Evolutionary conservation across 1,139 yeast genomes (phyloP), one percentile per base, ranked within the genome.

Genomic region (Geotrichum carabidarum): DNA sequence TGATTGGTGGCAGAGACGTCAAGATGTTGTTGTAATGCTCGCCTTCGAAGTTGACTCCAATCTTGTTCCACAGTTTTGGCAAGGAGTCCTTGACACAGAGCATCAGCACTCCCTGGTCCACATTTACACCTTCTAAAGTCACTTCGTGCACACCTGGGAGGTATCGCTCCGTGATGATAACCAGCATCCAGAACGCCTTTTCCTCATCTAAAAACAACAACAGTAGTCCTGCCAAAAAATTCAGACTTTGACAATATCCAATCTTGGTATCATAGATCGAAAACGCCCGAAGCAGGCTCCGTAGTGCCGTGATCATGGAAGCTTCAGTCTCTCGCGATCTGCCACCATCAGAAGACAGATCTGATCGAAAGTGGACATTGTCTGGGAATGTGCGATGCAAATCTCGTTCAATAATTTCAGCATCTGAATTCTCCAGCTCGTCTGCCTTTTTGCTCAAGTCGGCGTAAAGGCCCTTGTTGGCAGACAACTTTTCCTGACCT

Each of bases 101-200:
- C 88, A 93, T 85, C 53, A 93, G 72, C 1, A 93, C 96, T 8
- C 98, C 99, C 68, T 93, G 99, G 66, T 93, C 96, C 18, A 94
- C 80, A 65, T 89, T 93, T 18, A 93, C 97, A 42, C 98, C 99
- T 72, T 93, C 98, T 17, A 93, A 73, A 63, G 85, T 84, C 30
- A 88, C 80, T 58, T 91, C 93, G 70, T 93, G 99, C 14, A 91
- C 91, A 8, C 95, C 95, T 0, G 98, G 96, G 32, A 94, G 77
- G 59, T 86, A 87, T 54, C 84, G 73, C 56, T 90, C 93, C 0
- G 97, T 89, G 48, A 91, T 80, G 32, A 90, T 87, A 3, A 89
- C 96, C 63, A 93, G 76, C 95, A 93, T 86, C 99, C 99, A 93
- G 67, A 91, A 91, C 0, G 96, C 82, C 58, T 79, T 78, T 65